Percentiles rank a stretch among this genome's conserved stretches.
Evolutionary conservation across 495 filamentous ascomycete species (phyloP).

Genomic region (Penicillium antarcticum): DNA sequence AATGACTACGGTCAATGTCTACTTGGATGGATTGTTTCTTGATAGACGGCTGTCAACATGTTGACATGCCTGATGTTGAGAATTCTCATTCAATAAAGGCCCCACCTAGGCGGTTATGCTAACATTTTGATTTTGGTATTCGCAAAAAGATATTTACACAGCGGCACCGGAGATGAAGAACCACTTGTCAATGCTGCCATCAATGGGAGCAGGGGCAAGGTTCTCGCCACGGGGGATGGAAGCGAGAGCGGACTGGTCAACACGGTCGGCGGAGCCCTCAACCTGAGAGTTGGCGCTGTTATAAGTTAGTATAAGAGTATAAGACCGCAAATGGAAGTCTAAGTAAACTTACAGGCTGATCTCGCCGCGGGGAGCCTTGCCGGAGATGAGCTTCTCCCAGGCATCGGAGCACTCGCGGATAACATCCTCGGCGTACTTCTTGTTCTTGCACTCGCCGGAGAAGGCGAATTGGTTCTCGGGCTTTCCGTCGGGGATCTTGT

Average conservation of each 20-base stretch:
- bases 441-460: slow-evolving; percentile 99
- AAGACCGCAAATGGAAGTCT: too few species aligned
- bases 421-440: slow-evolving; percentile 94
- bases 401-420: slow-evolving; percentile 94
- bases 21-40: too few species aligned
- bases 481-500: slow-evolving; percentile 99
- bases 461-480: slow-evolving; percentile 99
- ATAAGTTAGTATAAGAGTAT: slow-evolving; percentile 31
- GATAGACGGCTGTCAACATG: too few species aligned
- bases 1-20: too few species aligned
- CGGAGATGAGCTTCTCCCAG: slow-evolving; percentile 92
- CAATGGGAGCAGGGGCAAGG: slow-evolving; percentile 80
- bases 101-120: too few species aligned
- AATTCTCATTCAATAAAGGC: not conserved
- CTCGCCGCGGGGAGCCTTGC: slow-evolving; percentile 72
- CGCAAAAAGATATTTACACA: slow-evolving; percentile 51
- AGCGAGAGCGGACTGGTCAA: slow-evolving; percentile 60
- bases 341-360: slow-evolving; percentile 80
- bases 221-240: slow-evolving; percentile 71
- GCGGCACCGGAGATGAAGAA: slow-evolving; percentile 99
- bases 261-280: slow-evolving; percentile 62
- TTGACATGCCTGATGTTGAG: not conserved
- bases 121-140: slow-evolving; percentile 13
- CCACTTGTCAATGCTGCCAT: slow-evolving; percentile 99
- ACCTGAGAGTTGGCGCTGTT: slow-evolving; percentile 76